A percentile compares a stretch with the other conserved stretches of the same genome.
Conservation (phyloP, 495 filamentous ascomycete genomes). For the Trichoderma parareesei region DNA sequence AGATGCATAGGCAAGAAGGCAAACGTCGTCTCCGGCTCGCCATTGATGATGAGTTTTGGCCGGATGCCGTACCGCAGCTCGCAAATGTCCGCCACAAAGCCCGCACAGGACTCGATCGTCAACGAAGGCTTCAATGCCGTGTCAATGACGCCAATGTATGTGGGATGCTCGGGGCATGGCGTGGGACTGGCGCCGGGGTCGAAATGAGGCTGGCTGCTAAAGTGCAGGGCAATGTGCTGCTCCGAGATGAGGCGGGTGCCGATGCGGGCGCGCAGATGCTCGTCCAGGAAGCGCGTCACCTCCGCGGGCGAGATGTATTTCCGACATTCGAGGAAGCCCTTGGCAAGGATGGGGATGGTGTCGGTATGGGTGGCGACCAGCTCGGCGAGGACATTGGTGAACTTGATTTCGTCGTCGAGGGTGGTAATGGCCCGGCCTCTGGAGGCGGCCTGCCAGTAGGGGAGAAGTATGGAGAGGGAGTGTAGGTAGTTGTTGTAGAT, state of each 20-base stretch:
- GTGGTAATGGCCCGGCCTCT: conserved; percentile 53
- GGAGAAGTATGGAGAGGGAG: conserved; percentile 78
- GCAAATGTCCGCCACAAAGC: conserved; percentile 90
- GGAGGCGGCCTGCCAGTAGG: conserved; percentile 39
- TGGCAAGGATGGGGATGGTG: conserved; percentile 86
- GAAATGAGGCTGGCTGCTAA: conserved; percentile 64
- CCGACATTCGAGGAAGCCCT: conserved; percentile 84
- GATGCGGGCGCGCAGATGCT: conserved; percentile 87
- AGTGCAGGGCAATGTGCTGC: conserved; percentile 91
- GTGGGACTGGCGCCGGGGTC: conserved; percentile 35
- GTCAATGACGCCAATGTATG: conserved; percentile 95
- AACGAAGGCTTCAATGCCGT: conserved; percentile 75
- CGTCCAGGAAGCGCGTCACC: conserved; percentile 85
- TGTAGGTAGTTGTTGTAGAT: conserved; percentile 96
- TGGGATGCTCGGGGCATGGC: conserved; percentile 46
- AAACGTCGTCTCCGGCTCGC: conserved; percentile 70
- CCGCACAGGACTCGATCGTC: conserved; percentile 72
- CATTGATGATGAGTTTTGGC: conserved; percentile 71
- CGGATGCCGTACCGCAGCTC: conserved; percentile 92
- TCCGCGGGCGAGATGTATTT: conserved; percentile 74
- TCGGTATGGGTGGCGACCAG: conserved; percentile 88
- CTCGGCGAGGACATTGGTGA: conserved; percentile 86
- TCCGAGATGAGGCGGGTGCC: conserved; percentile 92
- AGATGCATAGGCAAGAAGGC: conserved; percentile 91
- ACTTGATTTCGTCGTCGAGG: conserved; percentile 79